A percentile compares a stretch with the other conserved stretches of the same genome.
These are phyloP conservation scores for Starmerella tilneyi DNA, from an alignment of 805 yeast species.

Conservation along the genomic window DNA sequence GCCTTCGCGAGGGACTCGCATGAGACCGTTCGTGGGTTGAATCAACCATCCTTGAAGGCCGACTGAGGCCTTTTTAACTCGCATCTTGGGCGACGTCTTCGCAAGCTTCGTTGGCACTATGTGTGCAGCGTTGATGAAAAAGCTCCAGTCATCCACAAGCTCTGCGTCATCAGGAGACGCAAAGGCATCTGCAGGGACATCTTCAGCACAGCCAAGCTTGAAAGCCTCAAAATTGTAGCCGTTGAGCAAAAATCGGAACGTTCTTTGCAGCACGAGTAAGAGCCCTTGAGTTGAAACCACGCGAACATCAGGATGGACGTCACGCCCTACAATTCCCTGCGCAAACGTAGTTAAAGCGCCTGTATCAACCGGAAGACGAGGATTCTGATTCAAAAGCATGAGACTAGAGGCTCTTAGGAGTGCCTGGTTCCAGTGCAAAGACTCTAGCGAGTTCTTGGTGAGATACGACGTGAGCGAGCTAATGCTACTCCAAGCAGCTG, in stretches of 20 bases:
- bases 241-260: constrained; percentile 38
- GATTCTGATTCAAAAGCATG: constrained; percentile 22
- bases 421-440: constrained; percentile 22
- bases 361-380: constrained; percentile 21
- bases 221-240: constrained; percentile 39
- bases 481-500: background rate
- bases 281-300: constrained; percentile 45
- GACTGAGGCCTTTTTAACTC: background rate
- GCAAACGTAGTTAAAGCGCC: constrained; percentile 17
- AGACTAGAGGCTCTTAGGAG: constrained; percentile 19
- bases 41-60: constrained; percentile 16
- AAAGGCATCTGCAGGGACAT: constrained; percentile 1
- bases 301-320: constrained; percentile 16
- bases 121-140: constrained; percentile 1
- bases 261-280: constrained; percentile 43
- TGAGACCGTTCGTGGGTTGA: constrained; percentile 7
- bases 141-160: constrained; percentile 12
- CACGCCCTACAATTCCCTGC: constrained; percentile 37
- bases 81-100: constrained; percentile 7
- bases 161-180: background rate
- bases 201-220: constrained; percentile 1
- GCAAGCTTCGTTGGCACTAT: background rate
- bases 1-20: constrained; percentile 8
- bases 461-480: constrained; percentile 5
- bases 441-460: background rate